A percentile compares a stretch with the other conserved stretches of the same genome.
Conservation (phyloP, 2,329 filamentous ascomycete genomes). For the Acrocalymma vagum region DNA sequence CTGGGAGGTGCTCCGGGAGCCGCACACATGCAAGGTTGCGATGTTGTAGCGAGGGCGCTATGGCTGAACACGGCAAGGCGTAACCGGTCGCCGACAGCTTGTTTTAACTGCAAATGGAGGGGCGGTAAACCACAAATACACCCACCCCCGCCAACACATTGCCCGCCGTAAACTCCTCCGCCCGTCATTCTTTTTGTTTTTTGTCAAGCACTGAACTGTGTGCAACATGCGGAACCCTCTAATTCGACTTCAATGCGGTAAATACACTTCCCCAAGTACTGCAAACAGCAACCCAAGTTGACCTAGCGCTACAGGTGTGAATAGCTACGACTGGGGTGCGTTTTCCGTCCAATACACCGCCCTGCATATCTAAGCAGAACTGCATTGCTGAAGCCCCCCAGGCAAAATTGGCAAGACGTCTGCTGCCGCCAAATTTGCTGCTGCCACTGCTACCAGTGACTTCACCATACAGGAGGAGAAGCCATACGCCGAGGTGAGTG, state of each 20-base stretch:
- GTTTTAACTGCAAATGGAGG: slow-evolving; percentile 12
- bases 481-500: slow-evolving; percentile 97
- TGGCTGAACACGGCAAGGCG: too few relatives aligned
- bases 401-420: slow-evolving; percentile 89
- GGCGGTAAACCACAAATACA: too few relatives aligned
- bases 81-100: too few relatives aligned
- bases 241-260: slow-evolving; percentile 81
- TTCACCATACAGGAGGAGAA: slow-evolving; percentile 85
- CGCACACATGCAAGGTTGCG: too few relatives aligned
- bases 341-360: too few relatives aligned
- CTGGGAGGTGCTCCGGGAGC: too few relatives aligned
- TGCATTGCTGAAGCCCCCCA: slow-evolving; percentile 47
- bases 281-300: slow-evolving; percentile 14
- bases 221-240: slow-evolving; percentile 69
- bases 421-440: slow-evolving; percentile 87
- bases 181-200: slow-evolving; percentile 17
- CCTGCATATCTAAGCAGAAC: slow-evolving; percentile 28
- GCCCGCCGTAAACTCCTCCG: slow-evolving; percentile 23
- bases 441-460: slow-evolving; percentile 78
- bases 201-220: slow-evolving; percentile 7
- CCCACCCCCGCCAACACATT: too few relatives aligned
- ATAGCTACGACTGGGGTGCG: slow-evolving; percentile 96
- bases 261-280: slow-evolving; percentile 16
- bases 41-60: too few relatives aligned
- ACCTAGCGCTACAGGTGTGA: slow-evolving; percentile 73